Base-by-base conservation (phyloP, 805 yeast species). In the Suhomyces vadensis region DNA sequence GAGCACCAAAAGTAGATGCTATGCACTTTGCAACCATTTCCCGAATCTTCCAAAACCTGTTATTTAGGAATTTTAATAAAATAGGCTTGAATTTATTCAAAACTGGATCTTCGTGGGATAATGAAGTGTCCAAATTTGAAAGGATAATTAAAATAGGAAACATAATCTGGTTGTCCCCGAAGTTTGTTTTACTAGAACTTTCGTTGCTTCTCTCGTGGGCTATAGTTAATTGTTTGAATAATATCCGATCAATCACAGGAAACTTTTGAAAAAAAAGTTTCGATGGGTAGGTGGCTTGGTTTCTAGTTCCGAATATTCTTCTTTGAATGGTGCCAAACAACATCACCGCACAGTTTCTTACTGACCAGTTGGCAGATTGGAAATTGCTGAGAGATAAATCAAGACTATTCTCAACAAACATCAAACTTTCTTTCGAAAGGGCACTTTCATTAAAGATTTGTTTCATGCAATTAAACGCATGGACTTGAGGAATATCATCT, bases 291-390 rank as follows among this genome's bases (percentile, higher is more conserved):
- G 63, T 57, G 5, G 71, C 48, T 9, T 60, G 48, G 42, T 71
- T 69, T 36, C 72, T 73, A 10, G 74, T 77, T 1, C 95, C 95
- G 64, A 92, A 91, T 4, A 94, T 57, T 47, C 92, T 74, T 47
- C 83, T 85, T 55, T 88, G 94, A 33, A 92, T 64, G 0, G 96
- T 82, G 0, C 95, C 83, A 60, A 90, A 92, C 31, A 92, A 71
- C 98, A 92, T 94, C 14, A 91, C 85, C 0, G 96, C 89, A 62
- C 97, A 88, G 60, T 92, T 92, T 57, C 96, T 75, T 21, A 92
- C 76, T 0, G 96, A 82, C 98, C 98, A 92, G 19, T 81, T 71
- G 2, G 74, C 67, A 1, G 87, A 79, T 1, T 78, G 73, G 63
- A 92, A 88, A 26, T 82, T 75, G 2, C 65, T 54, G 35, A 94